These are phyloP conservation scores for Stereum hirsutum DNA, from an alignment of 1,284 basidiomycete genomes.

Conservation along the genomic window DNA sequence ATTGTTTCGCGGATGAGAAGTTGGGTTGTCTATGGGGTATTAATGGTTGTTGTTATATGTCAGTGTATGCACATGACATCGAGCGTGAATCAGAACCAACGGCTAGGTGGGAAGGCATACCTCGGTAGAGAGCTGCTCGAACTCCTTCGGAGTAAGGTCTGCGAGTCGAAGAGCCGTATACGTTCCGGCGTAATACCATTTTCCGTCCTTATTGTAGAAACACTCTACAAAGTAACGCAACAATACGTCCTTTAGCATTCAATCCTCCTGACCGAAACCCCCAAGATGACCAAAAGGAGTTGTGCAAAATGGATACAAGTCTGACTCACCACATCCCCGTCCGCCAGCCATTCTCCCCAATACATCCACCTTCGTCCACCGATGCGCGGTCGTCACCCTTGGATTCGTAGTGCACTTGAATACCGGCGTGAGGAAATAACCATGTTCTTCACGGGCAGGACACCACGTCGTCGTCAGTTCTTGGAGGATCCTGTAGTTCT, in stretches of 20 bases:
- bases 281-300: too few relatives aligned
- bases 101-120: constrained; percentile 23
- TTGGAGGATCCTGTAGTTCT: constrained; percentile 56
- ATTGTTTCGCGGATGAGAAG: constrained; percentile 63
- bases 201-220: constrained; percentile 67
- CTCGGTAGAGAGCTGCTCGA: constrained; percentile 55
- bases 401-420: constrained; percentile 74
- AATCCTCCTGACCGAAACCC: too few relatives aligned
- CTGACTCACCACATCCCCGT: constrained; percentile 33
- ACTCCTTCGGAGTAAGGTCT: constrained; percentile 56
- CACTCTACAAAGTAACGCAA: constrained; percentile 39
- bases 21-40: constrained; percentile 40
- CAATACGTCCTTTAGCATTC: background rate
- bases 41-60: constrained; percentile 2
- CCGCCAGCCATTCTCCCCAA: constrained; percentile 44
- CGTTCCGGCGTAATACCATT: constrained; percentile 75
- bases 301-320: background rate
- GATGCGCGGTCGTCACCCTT: constrained; percentile 60
- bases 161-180: constrained; percentile 58
- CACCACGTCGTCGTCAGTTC: constrained; percentile 66
- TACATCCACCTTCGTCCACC: constrained; percentile 55
- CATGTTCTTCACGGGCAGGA: constrained; percentile 69
- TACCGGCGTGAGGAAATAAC: constrained; percentile 58
- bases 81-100: background rate
- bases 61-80: too few relatives aligned